Conservation (phyloP, 352 stramenopile genomes). For the Phytophthora macrochlamydospora region DNA sequence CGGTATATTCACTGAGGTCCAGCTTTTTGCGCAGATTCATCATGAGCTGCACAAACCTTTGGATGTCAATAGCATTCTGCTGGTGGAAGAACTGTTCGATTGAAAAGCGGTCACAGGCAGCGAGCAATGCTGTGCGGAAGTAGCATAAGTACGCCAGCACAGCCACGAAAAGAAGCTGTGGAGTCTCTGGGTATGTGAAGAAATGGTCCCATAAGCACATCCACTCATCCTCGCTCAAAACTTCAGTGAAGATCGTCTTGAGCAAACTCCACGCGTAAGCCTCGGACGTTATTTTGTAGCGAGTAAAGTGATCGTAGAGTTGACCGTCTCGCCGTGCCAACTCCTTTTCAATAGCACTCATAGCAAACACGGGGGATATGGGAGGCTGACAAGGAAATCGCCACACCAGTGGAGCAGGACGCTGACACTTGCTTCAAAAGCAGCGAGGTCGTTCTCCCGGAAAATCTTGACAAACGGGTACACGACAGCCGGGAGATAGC, state of each 20-base stretch:
- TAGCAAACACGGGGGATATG: slow-evolving; percentile 79
- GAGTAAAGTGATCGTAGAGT: slow-evolving; percentile 80
- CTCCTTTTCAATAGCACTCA: slow-evolving; percentile 74
- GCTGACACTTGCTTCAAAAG: slow-evolving; percentile 88
- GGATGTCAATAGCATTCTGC: slow-evolving; percentile 81
- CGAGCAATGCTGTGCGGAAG: slow-evolving; percentile 67
- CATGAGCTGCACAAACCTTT: slow-evolving; percentile 72
- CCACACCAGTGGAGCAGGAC: slow-evolving; percentile 89
- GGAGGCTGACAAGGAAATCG: slow-evolving; percentile 83
- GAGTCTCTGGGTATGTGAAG: slow-evolving; percentile 71
- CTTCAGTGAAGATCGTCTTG: slow-evolving; percentile 88
- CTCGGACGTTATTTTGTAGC: slow-evolving; percentile 62
- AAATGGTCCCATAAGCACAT: slow-evolving; percentile 90
- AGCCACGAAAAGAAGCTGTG: slow-evolving; percentile 64
- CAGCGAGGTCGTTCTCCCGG: slow-evolving; percentile 84
- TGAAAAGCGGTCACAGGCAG: slow-evolving; percentile 53
- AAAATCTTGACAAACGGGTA: slow-evolving; percentile 92
- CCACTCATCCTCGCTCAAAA: slow-evolving; percentile 89
- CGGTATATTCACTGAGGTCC: slow-evolving; percentile 37
- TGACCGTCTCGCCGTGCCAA: slow-evolving; percentile 72
- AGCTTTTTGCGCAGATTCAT: slow-evolving; percentile 56
- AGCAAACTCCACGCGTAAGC: slow-evolving; percentile 88
- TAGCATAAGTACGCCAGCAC: slow-evolving; percentile 79
- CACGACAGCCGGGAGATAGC: slow-evolving; percentile 81
- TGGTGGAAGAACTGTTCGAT: slow-evolving; percentile 89